Percentiles rank a stretch among this genome's conserved stretches.
Conservation (phyloP, 2,329 filamentous ascomycete genomes). For the Akanthomyces uredinophilus region DNA sequence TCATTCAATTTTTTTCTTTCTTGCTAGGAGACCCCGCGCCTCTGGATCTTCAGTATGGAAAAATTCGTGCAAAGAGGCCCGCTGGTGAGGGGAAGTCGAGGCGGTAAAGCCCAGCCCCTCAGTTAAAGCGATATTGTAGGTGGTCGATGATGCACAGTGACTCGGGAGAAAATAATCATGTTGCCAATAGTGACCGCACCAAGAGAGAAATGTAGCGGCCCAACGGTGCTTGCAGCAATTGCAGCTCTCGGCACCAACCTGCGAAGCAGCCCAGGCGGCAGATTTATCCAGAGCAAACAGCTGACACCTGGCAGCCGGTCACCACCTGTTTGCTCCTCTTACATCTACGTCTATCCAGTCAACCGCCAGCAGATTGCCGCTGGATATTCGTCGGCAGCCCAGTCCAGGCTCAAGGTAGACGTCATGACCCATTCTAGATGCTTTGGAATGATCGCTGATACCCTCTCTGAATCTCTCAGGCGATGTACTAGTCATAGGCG, state of each 20-base stretch:
- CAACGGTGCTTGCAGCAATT: no score
- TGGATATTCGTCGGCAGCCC: neutral
- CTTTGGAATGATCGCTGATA: neutral
- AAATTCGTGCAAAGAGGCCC: constrained; percentile 3
- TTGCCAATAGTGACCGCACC: neutral
- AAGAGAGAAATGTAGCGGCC: neutral
- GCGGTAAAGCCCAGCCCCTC: constrained; percentile 10
- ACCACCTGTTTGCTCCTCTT: neutral
- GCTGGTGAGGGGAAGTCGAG: neutral
- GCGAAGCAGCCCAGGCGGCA: neutral
- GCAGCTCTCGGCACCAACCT: constrained; percentile 3
- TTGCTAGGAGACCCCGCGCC: neutral
- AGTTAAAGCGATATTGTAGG: neutral
- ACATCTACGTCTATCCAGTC: neutral
- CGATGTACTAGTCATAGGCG: neutral
- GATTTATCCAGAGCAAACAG: constrained; percentile 5
- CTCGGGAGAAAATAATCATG: neutral
- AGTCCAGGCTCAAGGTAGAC: neutral
- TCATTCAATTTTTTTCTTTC: neutral
- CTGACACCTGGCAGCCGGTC: neutral
- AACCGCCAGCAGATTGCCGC: neutral
- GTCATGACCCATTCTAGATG: neutral
- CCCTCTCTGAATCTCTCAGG: neutral
- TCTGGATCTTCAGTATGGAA: neutral
- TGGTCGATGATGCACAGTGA: neutral